These are phyloP conservation scores for Tuber aestivum DNA, from an alignment of 495 filamentous ascomycete species.

Conservation along the genomic window DNA sequence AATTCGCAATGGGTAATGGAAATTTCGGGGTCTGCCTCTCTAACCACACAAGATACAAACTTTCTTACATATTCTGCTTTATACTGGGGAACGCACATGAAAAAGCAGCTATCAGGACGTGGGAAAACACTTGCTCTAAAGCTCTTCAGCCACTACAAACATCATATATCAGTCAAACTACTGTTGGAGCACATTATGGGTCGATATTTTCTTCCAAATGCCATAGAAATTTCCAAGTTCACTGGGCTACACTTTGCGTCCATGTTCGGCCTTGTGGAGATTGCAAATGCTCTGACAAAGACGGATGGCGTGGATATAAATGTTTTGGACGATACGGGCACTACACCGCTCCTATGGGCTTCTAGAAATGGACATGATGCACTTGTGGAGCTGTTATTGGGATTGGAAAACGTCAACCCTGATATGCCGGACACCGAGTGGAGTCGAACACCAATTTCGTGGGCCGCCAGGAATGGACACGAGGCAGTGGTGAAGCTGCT, in stretches of 20 bases:
- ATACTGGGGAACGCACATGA: background rate
- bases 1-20: background rate
- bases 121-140: background rate
- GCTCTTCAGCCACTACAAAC: background rate
- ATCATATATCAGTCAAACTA: background rate
- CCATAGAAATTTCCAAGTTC: background rate
- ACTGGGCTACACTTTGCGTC: background rate
- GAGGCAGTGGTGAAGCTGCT: too few relatives aligned
- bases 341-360: too few relatives aligned
- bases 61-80: background rate
- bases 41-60: accelerated
- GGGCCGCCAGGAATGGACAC: too few relatives aligned
- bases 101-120: background rate
- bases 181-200: background rate
- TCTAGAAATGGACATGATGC: too few relatives aligned
- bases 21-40: background rate
- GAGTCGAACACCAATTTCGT: too few relatives aligned
- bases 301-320: background rate
- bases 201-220: background rate
- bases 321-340: background rate
- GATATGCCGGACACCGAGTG: too few relatives aligned
- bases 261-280: background rate
- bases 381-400: too few relatives aligned
- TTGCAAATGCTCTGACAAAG: background rate
- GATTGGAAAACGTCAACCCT: too few relatives aligned